Base-by-base conservation (phyloP, 208 protist species). In the Leishmania turanica region DNA sequence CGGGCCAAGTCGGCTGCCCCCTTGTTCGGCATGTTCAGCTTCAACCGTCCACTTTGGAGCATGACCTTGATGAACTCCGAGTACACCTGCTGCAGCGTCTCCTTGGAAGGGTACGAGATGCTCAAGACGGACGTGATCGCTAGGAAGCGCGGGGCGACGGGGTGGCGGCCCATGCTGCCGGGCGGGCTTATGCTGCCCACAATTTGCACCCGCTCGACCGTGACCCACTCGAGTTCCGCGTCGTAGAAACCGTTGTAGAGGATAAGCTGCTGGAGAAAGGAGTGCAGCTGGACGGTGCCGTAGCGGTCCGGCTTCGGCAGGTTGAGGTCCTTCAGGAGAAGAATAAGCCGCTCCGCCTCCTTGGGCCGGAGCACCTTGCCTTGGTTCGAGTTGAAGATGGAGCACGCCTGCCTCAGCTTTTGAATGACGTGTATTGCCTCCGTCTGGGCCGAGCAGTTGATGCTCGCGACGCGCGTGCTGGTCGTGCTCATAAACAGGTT, bases 321-420 rank as follows among this genome's bases (percentile, higher is more conserved):
- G 87, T 99, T 99, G 58, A 99, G 88, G 84, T 99, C 98, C 91
- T 99, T 99, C 42, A 99, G 87, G 75, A 99, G 95, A 21, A 99
- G 83, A 21, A 99, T 93, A 31, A 99, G 91, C 11, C 97, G 91
- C 72, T 99, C 98, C 27, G 90, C 93, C 51, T 99, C 96, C 83
- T 98, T 99, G 21, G 99, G 99, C 5, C 98, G 91, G 49, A 99
- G 91, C 68, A 99, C 97, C 80, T 98, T 97, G 40, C 99, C 99
- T 54, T 93, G 82, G 77, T 93, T 97, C 13, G 98, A 96, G 76
- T 95, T 98, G 69, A 98, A 92, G 71, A 97, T 90, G 17, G 90
- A 80, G 92, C 99, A 99, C 51, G 90, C 93, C 84, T 99, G 97
- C 80, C 97, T 91, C 66, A 99, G 90, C 89, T 99, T 99, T 87